Conservation (phyloP, 495 filamentous ascomycete genomes). For the Daldinia concentrica region DNA sequence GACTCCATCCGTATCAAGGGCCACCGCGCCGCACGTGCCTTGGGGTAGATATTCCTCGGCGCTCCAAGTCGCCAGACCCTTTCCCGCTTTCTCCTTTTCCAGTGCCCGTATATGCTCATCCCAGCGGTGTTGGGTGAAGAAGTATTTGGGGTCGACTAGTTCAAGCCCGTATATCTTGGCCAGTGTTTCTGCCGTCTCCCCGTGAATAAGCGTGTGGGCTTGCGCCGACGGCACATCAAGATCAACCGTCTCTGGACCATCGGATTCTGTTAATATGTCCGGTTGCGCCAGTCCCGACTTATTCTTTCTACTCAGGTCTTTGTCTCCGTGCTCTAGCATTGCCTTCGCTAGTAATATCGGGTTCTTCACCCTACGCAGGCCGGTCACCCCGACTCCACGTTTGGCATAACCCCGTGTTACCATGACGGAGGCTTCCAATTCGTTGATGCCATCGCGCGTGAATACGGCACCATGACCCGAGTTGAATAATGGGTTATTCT, state of each 20-base stretch:
- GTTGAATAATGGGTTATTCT: slow-evolving; percentile 88
- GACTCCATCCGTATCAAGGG: slow-evolving; percentile 75
- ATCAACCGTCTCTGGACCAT: slow-evolving; percentile 26
- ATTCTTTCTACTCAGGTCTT: slow-evolving; percentile 48
- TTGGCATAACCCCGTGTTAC: slow-evolving; percentile 77
- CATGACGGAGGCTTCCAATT: slow-evolving; percentile 93
- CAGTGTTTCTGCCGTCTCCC: slow-evolving; percentile 70
- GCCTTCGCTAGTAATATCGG: slow-evolving; percentile 79
- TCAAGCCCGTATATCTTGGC: slow-evolving; percentile 73
- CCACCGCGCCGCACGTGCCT: slow-evolving; percentile 86
- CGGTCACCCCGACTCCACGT: slow-evolving; percentile 78
- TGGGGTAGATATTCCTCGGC: slow-evolving; percentile 74
- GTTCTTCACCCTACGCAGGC: slow-evolving; percentile 76
- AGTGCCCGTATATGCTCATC: slow-evolving; percentile 80
- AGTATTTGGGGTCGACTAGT: slow-evolving; percentile 74
- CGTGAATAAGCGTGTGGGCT: slow-evolving; percentile 75
- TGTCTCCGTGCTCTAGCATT: slow-evolving; percentile 70
- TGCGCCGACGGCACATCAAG: slow-evolving; percentile 59
- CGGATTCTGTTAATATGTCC: neutral
- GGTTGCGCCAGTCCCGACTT: neutral
- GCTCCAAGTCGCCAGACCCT: slow-evolving; percentile 52
- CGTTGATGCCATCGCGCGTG: slow-evolving; percentile 80
- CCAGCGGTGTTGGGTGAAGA: slow-evolving; percentile 82
- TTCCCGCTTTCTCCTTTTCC: slow-evolving; percentile 56
- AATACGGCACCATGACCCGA: slow-evolving; percentile 87